These are phyloP conservation scores for Claviceps sp. DNA, from an alignment of 2,329 filamentous ascomycete genomes.

Conservation along the genomic window DNA sequence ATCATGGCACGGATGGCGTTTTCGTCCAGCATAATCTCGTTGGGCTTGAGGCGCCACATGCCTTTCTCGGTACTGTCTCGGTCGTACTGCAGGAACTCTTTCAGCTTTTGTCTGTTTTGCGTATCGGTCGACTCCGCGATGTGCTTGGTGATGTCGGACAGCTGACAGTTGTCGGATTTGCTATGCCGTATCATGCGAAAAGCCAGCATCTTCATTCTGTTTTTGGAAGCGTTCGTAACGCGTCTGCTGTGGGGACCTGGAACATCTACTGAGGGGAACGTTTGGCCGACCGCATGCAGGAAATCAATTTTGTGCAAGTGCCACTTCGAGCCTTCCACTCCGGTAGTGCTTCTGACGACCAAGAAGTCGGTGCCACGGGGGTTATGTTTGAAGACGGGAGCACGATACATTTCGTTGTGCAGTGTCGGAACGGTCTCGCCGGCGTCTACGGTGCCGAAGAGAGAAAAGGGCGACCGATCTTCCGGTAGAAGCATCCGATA, in stretches of 20 bases:
- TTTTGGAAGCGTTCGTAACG: slow-evolving; percentile 94
- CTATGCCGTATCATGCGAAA: slow-evolving; percentile 78
- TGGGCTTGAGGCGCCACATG: slow-evolving; percentile 62
- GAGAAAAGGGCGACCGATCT: slow-evolving; percentile 89
- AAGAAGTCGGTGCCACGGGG: slow-evolving; percentile 73
- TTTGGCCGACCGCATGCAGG: slow-evolving; percentile 80
- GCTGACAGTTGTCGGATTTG: slow-evolving; percentile 51
- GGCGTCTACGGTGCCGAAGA: slow-evolving; percentile 84
- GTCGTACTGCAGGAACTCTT: slow-evolving; percentile 88
- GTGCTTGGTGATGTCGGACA: slow-evolving; percentile 81
- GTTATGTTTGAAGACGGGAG: slow-evolving; percentile 81
- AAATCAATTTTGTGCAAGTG: slow-evolving; percentile 84
- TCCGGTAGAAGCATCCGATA: slow-evolving; percentile 78
- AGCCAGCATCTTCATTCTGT: slow-evolving; percentile 88
- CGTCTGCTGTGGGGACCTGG: slow-evolving; percentile 88
- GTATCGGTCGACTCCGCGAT: slow-evolving; percentile 88
- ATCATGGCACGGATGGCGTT: slow-evolving; percentile 74
- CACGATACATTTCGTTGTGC: slow-evolving; percentile 90
- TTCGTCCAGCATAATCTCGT: slow-evolving; percentile 67
- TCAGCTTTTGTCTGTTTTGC: slow-evolving; percentile 91
- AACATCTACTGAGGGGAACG: slow-evolving; percentile 83
- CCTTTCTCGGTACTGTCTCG: slow-evolving; percentile 61
- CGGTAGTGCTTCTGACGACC: slow-evolving; percentile 69
- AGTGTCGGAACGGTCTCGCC: slow-evolving; percentile 84
- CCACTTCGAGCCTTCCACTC: slow-evolving; percentile 63